Evolutionary conservation across 108 stramenopile genomes (phyloP).

Genomic region (Cyclotella atomus): DNA sequence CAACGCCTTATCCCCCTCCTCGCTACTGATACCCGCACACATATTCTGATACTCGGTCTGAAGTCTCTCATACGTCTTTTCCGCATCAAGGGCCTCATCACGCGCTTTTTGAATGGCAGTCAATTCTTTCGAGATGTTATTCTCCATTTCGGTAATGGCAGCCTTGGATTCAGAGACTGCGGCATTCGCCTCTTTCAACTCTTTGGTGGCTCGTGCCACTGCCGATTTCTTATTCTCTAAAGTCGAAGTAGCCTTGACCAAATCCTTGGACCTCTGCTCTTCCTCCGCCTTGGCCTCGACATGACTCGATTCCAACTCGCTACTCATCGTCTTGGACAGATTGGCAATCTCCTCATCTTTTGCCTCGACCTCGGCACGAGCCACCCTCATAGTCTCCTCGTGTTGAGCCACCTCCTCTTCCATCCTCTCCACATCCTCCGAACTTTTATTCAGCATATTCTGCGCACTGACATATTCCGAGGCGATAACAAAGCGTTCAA

Average conservation of each 20-base stretch:
- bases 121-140: conserved; percentile 62
- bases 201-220: conserved; percentile 67
- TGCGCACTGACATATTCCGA: conserved; percentile 80
- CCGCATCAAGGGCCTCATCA: conserved; percentile 67
- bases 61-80: conserved; percentile 60
- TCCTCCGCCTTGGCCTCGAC: conserved; percentile 61
- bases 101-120: conserved; percentile 59
- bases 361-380: conserved; percentile 51
- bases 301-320: conserved; percentile 65
- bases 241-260: conserved; percentile 90
- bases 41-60: conserved; percentile 84
- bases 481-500: conserved; percentile 95
- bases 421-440: conserved; percentile 68
- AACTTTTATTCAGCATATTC: conserved; percentile 59
- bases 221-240: conserved; percentile 80
- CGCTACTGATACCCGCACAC: conserved; percentile 84
- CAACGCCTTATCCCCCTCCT: conserved; percentile 81
- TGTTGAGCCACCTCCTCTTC: conserved; percentile 60
- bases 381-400: conserved; percentile 47
- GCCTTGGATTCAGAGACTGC: conserved; percentile 64
- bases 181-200: conserved; percentile 67
- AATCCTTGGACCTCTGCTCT: conserved; percentile 91
- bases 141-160: conserved; percentile 61
- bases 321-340: conserved; percentile 58
- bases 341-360: conserved; percentile 70